Conservation (phyloP, 495 filamentous ascomycete genomes). For the Neurospora sp. region DNA sequence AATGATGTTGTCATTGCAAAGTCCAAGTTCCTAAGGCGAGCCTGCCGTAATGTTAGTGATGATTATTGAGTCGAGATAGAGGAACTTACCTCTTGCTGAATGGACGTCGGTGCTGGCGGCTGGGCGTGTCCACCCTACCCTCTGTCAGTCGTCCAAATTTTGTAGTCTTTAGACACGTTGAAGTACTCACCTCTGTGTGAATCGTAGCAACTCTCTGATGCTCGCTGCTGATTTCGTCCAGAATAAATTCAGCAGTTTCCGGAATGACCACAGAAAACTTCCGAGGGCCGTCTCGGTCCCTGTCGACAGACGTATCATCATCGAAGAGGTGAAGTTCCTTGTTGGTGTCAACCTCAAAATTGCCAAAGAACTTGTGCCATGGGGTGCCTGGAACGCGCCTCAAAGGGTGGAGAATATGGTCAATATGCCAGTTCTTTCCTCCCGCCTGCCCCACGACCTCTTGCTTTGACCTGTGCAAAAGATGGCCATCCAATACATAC, state of each 20-base stretch:
- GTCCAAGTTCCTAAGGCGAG: background rate
- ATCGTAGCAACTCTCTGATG: conserved; percentile 1
- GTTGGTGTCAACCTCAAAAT: background rate
- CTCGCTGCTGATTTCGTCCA: background rate
- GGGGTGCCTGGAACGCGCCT: conserved; percentile 10
- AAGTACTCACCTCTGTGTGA: background rate
- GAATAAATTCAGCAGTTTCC: conserved; percentile 1
- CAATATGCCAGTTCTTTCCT: conserved; percentile 2
- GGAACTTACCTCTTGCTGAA: background rate
- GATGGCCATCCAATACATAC: background rate
- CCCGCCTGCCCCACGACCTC: background rate
- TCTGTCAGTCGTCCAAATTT: background rate
- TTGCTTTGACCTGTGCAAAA: conserved; percentile 3
- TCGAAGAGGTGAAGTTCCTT: background rate
- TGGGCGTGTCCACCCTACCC: background rate
- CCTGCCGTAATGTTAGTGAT: background rate
- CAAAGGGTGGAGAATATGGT: conserved; percentile 1
- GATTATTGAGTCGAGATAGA: background rate
- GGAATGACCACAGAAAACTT: conserved; percentile 2
- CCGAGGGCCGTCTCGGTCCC: background rate
- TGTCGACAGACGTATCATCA: background rate
- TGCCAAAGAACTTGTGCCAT: conserved; percentile 15
- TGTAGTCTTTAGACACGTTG: background rate
- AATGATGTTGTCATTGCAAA: background rate
- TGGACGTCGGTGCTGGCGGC: background rate